Conservation (phyloP, 1,284 basidiomycete species). For the Golubevia sp. region DNA sequence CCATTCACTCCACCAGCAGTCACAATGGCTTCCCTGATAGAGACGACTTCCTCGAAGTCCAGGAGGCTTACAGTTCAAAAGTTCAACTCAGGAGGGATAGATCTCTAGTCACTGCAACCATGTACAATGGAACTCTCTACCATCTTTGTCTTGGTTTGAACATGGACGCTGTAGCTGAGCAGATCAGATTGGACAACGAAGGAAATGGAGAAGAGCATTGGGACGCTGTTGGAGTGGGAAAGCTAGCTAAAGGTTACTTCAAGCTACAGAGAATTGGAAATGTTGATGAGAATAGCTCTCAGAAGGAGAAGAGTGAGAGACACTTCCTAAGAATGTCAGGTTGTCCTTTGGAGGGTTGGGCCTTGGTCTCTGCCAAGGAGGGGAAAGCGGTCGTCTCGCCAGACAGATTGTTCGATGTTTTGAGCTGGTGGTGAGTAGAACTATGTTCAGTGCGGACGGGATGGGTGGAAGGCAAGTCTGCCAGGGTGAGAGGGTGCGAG, state of each 20-base stretch:
- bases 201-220: constrained; percentile 4
- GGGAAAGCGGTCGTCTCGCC: constrained; percentile 5
- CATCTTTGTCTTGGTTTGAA: constrained; percentile 3
- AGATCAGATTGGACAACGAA: constrained; percentile 4
- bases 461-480: not conserved
- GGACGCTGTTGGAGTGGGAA: constrained; percentile 3
- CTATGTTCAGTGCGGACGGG: no score
- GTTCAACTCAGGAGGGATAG: constrained; percentile 8
- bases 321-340: constrained; percentile 1
- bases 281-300: not conserved
- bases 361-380: constrained; percentile 2
- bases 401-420: constrained; percentile 3
- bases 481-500: not conserved
- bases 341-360: constrained; percentile 3
- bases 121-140: constrained; percentile 9
- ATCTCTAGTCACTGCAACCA: constrained; percentile 6
- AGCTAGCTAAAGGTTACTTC: not conserved
- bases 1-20: not conserved
- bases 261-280: not conserved
- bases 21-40: constrained; percentile 6
- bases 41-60: constrained; percentile 1
- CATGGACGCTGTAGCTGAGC: constrained; percentile 1
- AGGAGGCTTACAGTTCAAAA: constrained; percentile 4
- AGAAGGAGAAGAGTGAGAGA: constrained; percentile 2
- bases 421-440: constrained; percentile 9